Base-by-base conservation (phyloP, 805 yeast species). In the Candida maesae region DNA sequence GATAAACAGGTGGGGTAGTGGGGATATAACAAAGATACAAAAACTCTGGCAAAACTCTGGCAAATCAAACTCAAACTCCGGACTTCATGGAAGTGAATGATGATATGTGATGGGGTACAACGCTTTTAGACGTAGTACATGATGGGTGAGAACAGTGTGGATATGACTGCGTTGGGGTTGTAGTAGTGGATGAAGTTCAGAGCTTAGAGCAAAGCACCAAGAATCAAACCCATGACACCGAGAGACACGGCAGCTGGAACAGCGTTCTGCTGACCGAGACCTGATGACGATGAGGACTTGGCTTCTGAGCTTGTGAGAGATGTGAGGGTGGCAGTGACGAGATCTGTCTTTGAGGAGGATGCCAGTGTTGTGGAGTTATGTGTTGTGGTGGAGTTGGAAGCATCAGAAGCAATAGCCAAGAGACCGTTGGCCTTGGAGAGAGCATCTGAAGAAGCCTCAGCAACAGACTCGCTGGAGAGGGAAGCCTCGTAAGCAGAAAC, bases 351-450 rank as follows among this genome's bases (percentile, higher is more conserved):
- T 25, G 59, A 30, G 11, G 38, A 10, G 1, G 43, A 36, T 34
- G 55, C 52, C 45, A 56, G 57, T 26, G 67, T 61, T 31, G 75
- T 66, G 38, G 67, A 53, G 33, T 70, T 68, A 27, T 35, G 33
- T 20, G 50, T 26, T 41, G 51, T 45, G 25, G 61, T 53, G 25
- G 63, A 53, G 55, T 59, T 60, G 33, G 58, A 49, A 41, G 60
- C 57, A 45, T 61, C 65, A 14, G 70, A 64, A 35, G 76, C 71
- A 39, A 69, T 60, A 19, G 74, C 72, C 21, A 65, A 47, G 35
- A 67, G 52, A 40, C 70, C 72, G 42, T 58, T 55, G 36, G 70
- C 67, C 47, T 58, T 59, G n/a, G 59, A 50, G 39, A 66, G 47
- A 9, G 63, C 38, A 18, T 55, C 42, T 7, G 51, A 35, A 14